Percentiles rank a stretch among this genome's conserved stretches.
phyloP scores from a whole-genome alignment of 2,329 filamentous ascomycete genomes.

The Hortaea sp. region DNA sequence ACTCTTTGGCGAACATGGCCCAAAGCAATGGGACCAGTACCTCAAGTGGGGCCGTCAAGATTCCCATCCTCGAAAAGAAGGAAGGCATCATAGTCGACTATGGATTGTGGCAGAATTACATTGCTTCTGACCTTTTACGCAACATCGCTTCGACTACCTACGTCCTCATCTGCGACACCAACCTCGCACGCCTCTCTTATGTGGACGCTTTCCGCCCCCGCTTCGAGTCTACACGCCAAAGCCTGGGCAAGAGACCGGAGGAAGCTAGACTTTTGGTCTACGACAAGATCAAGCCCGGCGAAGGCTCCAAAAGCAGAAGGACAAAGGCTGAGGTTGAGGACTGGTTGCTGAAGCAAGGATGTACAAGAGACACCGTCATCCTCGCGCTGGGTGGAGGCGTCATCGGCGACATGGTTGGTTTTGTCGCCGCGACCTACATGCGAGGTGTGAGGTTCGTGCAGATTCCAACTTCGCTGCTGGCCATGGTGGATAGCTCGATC shows the following conservation, averaged over 20 bases:
- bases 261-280: conserved; percentile 70
- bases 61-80: conserved; percentile 68
- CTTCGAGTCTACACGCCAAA: conserved; percentile 42
- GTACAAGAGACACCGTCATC: conserved; percentile 87
- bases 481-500: conserved; percentile 98
- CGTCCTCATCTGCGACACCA: conserved; percentile 92
- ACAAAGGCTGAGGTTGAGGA: conserved; percentile 96
- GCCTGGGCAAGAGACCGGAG: conserved; percentile 29
- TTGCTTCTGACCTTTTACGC: conserved; percentile 68
- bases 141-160: conserved; percentile 81
- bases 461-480: conserved; percentile 84
- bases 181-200: conserved; percentile 65
- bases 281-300: conserved; percentile 78
- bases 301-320: conserved; percentile 84
- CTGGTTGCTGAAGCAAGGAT: conserved; percentile 88
- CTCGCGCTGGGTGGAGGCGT: conserved; percentile 92
- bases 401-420: conserved; percentile 96
- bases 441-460: conserved; percentile 92
- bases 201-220: conserved; percentile 62
- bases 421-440: conserved; percentile 97
- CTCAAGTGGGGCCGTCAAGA: conserved; percentile 41
- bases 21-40: conserved; percentile 11
- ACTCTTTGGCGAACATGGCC: neutral
- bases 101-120: conserved; percentile 74
- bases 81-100: conserved; percentile 89